Conservation (phyloP, 2,329 filamentous ascomycete species). For the Sarocladium brachiariae region DNA sequence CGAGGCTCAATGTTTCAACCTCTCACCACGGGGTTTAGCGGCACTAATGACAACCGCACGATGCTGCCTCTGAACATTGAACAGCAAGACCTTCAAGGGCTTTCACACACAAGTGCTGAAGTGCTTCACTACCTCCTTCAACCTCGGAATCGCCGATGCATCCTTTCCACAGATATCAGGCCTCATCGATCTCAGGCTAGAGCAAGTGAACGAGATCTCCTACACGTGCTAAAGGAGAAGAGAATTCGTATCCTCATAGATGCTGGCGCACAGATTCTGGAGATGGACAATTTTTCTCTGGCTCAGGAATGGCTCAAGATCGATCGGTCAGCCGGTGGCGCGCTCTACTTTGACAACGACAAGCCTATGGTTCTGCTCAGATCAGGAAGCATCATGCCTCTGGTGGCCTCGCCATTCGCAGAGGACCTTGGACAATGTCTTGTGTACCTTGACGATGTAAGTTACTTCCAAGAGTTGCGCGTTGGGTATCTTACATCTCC, state of each 20-base stretch:
- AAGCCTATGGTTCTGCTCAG: conserved; percentile 15
- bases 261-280: conserved; percentile 56
- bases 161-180: not conserved
- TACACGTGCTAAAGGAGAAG: conserved; percentile 22
- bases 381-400: conserved; percentile 26
- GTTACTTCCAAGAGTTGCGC: not conserved
- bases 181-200: conserved; percentile 20
- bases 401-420: conserved; percentile 47
- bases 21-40: conserved; percentile 62
- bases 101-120: conserved; percentile 56
- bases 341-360: conserved; percentile 43
- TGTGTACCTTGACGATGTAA: conserved; percentile 46
- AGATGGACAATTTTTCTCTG: conserved; percentile 48
- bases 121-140: conserved; percentile 54
- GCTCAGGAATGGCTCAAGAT: conserved; percentile 43
- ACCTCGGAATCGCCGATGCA: conserved; percentile 41
- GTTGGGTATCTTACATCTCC: not conserved
- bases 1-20: not conserved
- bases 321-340: conserved; percentile 37
- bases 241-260: conserved; percentile 53
- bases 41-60: conserved; percentile 59
- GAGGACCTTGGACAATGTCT: conserved; percentile 45
- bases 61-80: conserved; percentile 55
- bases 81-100: conserved; percentile 50
- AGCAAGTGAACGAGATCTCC: conserved; percentile 32